Evolutionary conservation across 495 filamentous ascomycete species (phyloP), one percentile per base, ranked within the genome.

Genomic region (Aspergillus ellipticus): DNA sequence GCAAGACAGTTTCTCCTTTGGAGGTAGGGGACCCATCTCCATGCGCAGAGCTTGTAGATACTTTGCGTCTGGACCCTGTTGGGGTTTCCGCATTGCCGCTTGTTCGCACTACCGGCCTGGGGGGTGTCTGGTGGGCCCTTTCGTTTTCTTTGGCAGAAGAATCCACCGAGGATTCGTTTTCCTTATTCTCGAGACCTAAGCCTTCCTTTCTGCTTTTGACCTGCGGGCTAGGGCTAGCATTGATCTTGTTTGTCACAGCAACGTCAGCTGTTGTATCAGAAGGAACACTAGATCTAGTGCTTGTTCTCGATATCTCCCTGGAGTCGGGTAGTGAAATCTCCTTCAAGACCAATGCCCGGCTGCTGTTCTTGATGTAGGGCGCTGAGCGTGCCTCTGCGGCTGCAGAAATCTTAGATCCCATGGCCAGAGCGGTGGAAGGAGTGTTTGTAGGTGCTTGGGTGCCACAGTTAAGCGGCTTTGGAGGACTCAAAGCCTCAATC

Each of bases 161-260:
- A 24, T 66, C 61, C 0, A 42, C 37, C 6, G 49, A 45, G 43
- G 28, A 51, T 43, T 65, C 66, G 52, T 66, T 69, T 49, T 63
- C 63, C 45, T 61, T 66, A 20, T 66, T 62, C 10, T 59, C 58
- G 10, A 52, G 46, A 19, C 54, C 54, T 49, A 59, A 29, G 6
- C 60, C 55, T 55, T 77, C 77, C 54, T 79, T 79, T 45, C 69
- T 73, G 51, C 75, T 60, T 56, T 73, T 78, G 46, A 78, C 54
- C 29, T 70, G 64, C 15, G 55, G 64, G 48, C 62, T 68, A 5
- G 77, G 75, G 42, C 69, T 75, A 20, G 60, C 56, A 20, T 60
- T 59, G 17, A 73, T 29, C 39, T 65, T 73, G 21, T 57, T 62
- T 10, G 55, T 41, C 31, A 51, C 29, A 21, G 54, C 43, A 7